These are phyloP conservation scores for Hericium rajendrae DNA, from an alignment of 768 basidiomycete genomes.

Conservation along the genomic window DNA sequence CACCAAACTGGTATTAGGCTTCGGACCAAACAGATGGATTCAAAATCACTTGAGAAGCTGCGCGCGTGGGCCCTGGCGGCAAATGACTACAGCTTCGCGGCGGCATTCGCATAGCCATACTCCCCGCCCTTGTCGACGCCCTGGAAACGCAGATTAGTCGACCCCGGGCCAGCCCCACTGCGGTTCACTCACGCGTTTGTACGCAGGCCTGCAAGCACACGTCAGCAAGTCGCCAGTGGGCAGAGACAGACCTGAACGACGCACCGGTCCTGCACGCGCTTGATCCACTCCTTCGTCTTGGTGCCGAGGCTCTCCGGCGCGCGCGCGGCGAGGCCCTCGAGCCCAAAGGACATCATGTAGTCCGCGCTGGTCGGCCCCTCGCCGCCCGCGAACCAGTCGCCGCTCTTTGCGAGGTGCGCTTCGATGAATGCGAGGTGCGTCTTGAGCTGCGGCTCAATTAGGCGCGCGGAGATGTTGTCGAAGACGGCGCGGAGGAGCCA, in stretches of 20 bases:
- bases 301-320: slow-evolving; percentile 19
- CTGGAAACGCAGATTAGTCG: background rate
- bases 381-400: slow-evolving; percentile 28
- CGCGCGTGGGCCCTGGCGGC: background rate
- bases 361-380: slow-evolving; percentile 32
- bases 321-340: slow-evolving; percentile 21
- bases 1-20: no score
- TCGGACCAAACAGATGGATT: no score
- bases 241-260: background rate
- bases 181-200: slow-evolving; percentile 15
- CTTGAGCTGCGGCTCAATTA: slow-evolving; percentile 22
- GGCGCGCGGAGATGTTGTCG: slow-evolving; percentile 15
- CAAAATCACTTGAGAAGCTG: no score
- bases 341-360: slow-evolving; percentile 32
- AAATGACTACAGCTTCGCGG: background rate
- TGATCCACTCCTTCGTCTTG: slow-evolving; percentile 25
- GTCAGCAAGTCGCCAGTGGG: background rate
- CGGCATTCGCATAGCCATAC: slow-evolving; percentile 17
- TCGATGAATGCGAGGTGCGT: slow-evolving; percentile 27
- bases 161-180: background rate
- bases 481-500: slow-evolving; percentile 24
- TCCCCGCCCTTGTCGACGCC: slow-evolving; percentile 23
- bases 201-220: slow-evolving; percentile 17
- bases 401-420: slow-evolving; percentile 23
- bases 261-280: slow-evolving; percentile 27